These are phyloP conservation scores for Catharanthus roseus DNA, from an alignment of 257 asterid species.

Conservation along the genomic window DNA sequence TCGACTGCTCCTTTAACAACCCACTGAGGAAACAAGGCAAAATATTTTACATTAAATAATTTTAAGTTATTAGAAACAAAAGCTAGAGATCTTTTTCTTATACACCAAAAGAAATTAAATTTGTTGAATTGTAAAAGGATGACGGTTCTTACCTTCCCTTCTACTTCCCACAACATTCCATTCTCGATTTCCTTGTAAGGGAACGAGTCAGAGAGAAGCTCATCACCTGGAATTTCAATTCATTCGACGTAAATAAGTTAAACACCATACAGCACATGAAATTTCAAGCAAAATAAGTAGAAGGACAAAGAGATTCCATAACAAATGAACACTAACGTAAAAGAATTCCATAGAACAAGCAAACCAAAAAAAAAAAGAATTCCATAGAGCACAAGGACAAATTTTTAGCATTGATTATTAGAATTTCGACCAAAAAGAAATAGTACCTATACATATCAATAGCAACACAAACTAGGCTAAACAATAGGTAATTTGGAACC, in stretches of 20 bases:
- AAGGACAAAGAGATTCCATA: neutral
- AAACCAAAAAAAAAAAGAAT: no score
- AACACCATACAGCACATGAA: neutral
- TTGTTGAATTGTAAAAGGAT: neutral
- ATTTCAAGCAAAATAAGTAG: neutral
- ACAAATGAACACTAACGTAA: neutral
- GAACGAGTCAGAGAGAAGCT: slow-evolving; percentile 65
- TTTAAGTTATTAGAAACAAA: neutral
- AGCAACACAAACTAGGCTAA: neutral
- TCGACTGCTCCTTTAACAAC: slow-evolving; percentile 50
- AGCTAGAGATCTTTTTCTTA: neutral
- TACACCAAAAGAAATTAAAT: neutral
- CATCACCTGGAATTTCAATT: slow-evolving; percentile 40
- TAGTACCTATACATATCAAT: neutral
- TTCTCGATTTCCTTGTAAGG: slow-evolving; percentile 45
- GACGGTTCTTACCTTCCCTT: slow-evolving; percentile 40
- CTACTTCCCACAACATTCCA: slow-evolving; percentile 60
- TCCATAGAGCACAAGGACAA: neutral
- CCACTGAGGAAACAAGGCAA: slow-evolving; percentile 36
- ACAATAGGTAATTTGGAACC: no score
- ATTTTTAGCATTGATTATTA: no score
- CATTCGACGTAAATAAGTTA: neutral
- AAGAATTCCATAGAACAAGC: neutral
- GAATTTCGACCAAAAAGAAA: no score
- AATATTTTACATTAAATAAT: slow-evolving; percentile 5